A percentile compares a stretch with the other conserved stretches of the same genome.
phyloP scores from a whole-genome alignment of 305 asterid genomes.

The Rubia tinctorum region DNA sequence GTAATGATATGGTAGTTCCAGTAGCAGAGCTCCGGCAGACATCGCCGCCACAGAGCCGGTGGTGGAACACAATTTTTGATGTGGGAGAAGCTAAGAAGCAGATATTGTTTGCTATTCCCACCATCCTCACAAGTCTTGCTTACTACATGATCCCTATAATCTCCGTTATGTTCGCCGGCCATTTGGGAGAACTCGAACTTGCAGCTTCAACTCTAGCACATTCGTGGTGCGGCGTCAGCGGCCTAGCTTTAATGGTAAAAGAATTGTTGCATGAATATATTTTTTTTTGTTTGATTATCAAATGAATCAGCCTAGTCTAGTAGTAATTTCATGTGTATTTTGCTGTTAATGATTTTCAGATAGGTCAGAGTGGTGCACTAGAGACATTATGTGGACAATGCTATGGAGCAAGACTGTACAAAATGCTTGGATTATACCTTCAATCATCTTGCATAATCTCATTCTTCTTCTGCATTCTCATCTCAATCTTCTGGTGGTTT shows the following conservation, averaged over 20 bases:
- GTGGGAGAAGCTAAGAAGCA: conserved; percentile 63
- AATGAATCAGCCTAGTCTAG: too few relatives aligned
- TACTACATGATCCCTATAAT: conserved; percentile 56
- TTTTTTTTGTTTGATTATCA: too few relatives aligned
- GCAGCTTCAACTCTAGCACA: conserved; percentile 70
- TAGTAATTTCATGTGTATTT: too few relatives aligned
- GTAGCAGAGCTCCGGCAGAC: neutral
- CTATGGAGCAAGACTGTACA: conserved; percentile 56
- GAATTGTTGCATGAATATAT: too few relatives aligned
- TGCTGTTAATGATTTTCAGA: conserved; percentile 23
- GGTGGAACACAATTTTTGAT: conserved; percentile 42
- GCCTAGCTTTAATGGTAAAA: conserved; percentile 36
- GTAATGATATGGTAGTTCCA: neutral
- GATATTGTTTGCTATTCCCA: conserved; percentile 46
- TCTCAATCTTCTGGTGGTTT: conserved; percentile 61
- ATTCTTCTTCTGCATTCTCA: conserved; percentile 27
- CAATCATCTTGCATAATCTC: conserved; percentile 69
- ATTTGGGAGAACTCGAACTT: conserved; percentile 61
- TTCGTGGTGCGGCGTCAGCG: conserved; percentile 71
- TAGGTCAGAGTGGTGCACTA: conserved; percentile 76
- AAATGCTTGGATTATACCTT: conserved; percentile 62
- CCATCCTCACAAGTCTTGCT: conserved; percentile 51
- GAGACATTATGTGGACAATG: conserved; percentile 94
- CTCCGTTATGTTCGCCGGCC: conserved; percentile 86
- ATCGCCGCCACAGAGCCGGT: neutral